These are phyloP conservation scores for Mycena amicta DNA, from an alignment of 768 basidiomycete genomes.

Conservation along the genomic window DNA sequence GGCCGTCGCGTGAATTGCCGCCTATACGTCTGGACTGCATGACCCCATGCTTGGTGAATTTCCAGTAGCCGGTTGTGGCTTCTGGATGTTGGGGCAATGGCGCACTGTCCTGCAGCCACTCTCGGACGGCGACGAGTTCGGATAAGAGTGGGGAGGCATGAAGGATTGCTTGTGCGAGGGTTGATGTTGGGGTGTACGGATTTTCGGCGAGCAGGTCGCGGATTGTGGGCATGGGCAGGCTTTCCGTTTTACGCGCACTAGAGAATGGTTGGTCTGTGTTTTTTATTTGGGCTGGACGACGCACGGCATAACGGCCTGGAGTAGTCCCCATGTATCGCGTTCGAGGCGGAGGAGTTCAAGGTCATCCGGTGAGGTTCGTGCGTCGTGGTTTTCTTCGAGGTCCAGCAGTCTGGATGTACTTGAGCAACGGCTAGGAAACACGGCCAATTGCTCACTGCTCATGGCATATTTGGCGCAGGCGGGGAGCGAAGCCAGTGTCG, in stretches of 20 bases:
- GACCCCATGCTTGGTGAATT: constrained; percentile 75
- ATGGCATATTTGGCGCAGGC: constrained; percentile 51
- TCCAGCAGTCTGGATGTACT: constrained; percentile 49
- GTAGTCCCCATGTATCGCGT: constrained; percentile 78
- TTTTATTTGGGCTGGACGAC: constrained; percentile 30
- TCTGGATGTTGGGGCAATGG: constrained; percentile 63
- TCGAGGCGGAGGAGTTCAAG: constrained; percentile 70
- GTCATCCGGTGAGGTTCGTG: constrained; percentile 47
- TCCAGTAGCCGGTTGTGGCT: constrained; percentile 81
- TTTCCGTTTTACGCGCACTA: constrained; percentile 71
- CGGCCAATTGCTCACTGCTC: constrained; percentile 47
- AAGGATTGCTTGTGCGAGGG: constrained; percentile 76
- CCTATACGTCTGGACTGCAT: constrained; percentile 66
- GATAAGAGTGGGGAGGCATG: constrained; percentile 64
- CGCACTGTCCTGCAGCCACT: constrained; percentile 85
- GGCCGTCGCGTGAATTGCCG: constrained; percentile 41
- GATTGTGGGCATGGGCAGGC: constrained; percentile 49
- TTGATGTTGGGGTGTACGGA: constrained; percentile 80
- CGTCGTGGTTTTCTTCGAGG: constrained; percentile 43
- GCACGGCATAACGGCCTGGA: constrained; percentile 78
- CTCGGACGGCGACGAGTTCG: constrained; percentile 81
- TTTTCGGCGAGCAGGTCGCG: constrained; percentile 64
- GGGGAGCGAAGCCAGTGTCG: constrained; percentile 70
- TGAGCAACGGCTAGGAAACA: neutral
- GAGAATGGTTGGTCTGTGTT: neutral